phyloP scores from a whole-genome alignment of 495 filamentous ascomycete genomes.

The Jackrogersella multiformis region DNA sequence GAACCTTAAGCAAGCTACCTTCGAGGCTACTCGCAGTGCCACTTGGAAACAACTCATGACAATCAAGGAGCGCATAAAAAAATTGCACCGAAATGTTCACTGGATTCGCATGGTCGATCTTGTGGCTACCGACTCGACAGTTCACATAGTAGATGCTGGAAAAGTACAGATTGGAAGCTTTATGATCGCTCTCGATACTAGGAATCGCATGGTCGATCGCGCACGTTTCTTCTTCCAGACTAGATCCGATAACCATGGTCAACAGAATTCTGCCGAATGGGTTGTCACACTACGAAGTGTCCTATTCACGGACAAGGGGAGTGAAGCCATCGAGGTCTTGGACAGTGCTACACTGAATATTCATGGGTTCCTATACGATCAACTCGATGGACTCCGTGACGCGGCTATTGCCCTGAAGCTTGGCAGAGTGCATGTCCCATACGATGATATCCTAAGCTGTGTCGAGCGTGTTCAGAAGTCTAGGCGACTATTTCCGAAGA shows the following conservation, averaged over 20 bases:
- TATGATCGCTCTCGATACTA: slow-evolving; percentile 87
- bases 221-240: slow-evolving; percentile 87
- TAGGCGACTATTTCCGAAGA: slow-evolving; percentile 40
- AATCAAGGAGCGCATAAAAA: slow-evolving; percentile 85
- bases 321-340: slow-evolving; percentile 86
- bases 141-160: slow-evolving; percentile 81
- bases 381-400: slow-evolving; percentile 87
- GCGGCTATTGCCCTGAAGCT: slow-evolving; percentile 89
- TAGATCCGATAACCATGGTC: slow-evolving; percentile 71
- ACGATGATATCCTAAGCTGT: slow-evolving; percentile 81
- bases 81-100: slow-evolving; percentile 82
- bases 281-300: slow-evolving; percentile 85
- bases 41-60: slow-evolving; percentile 80
- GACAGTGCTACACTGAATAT: slow-evolving; percentile 89
- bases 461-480: slow-evolving; percentile 57
- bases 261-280: slow-evolving; percentile 92
- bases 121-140: slow-evolving; percentile 78
- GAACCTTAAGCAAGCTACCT: slow-evolving; percentile 37
- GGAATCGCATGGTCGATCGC: slow-evolving; percentile 88
- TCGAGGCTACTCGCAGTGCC: slow-evolving; percentile 64
- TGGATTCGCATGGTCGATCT: slow-evolving; percentile 93
- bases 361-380: slow-evolving; percentile 90
- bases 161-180: slow-evolving; percentile 84
- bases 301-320: slow-evolving; percentile 84
- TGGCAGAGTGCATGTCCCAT: slow-evolving; percentile 87